Percentiles rank a stretch among this genome's conserved stretches.
These are phyloP conservation scores for Jaminaea rosea DNA, from an alignment of 1,284 basidiomycete genomes.

Conservation along the genomic window DNA sequence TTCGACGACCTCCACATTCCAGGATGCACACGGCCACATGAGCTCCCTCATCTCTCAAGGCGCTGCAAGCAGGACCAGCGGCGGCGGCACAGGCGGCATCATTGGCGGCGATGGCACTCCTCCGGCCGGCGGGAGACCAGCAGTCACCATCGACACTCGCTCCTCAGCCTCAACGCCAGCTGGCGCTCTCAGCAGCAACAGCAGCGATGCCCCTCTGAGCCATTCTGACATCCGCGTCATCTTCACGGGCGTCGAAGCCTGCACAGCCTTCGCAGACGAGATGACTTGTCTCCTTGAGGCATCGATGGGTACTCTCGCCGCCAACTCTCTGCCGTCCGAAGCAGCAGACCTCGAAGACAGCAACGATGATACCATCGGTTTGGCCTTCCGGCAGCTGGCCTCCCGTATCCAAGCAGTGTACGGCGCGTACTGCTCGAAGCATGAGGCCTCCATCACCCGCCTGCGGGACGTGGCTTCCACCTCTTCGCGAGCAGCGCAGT, in stretches of 20 bases:
- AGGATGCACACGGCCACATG: too few relatives aligned
- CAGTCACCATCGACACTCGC: conserved; percentile 39
- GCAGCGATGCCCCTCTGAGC: conserved; percentile 54
- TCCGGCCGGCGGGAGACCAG: conserved; percentile 1
- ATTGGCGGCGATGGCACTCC: neutral
- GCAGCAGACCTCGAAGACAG: conserved; percentile 6
- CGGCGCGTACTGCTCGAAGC: conserved; percentile 75
- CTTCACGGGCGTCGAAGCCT: conserved; percentile 68
- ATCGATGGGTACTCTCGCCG: conserved; percentile 35
- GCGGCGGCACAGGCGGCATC: neutral
- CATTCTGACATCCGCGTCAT: conserved; percentile 63
- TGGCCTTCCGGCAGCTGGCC: conserved; percentile 64
- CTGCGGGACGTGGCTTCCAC: conserved; percentile 39
- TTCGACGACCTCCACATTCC: too few relatives aligned
- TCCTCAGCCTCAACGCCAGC: conserved; percentile 55
- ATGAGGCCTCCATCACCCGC: conserved; percentile 66
- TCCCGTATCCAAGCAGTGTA: conserved; percentile 69
- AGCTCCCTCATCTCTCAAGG: too few relatives aligned
- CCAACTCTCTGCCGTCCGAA: conserved; percentile 9
- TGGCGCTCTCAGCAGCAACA: too few relatives aligned
- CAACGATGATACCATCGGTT: conserved; percentile 61
- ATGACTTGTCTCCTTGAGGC: conserved; percentile 52
- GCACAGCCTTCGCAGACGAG: conserved; percentile 63
- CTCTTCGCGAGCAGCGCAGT: conserved; percentile 33
- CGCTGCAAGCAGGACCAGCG: too few relatives aligned